Evolutionary conservation across 2,329 filamentous ascomycete genomes (phyloP).

Genomic region (Cadophora malorum): DNA sequence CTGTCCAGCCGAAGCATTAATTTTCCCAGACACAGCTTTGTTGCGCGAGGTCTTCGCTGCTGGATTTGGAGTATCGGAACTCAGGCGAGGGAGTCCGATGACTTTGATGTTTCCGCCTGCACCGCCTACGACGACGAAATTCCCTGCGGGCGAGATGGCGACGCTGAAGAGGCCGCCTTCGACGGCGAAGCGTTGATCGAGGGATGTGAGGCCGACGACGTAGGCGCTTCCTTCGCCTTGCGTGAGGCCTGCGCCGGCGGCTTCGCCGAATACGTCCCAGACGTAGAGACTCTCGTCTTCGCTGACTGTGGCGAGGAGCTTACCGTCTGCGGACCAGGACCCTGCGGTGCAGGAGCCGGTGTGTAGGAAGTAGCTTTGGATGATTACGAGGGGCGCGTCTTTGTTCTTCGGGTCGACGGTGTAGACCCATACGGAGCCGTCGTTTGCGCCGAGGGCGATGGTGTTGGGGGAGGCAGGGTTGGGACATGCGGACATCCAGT

Average conservation of each 20-base stretch:
- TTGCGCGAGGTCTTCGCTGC: constrained; percentile 40
- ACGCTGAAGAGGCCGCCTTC: constrained; percentile 92
- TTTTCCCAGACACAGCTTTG: constrained; percentile 47
- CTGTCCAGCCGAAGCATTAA: constrained; percentile 53
- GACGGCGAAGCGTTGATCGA: constrained; percentile 89
- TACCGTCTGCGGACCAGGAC: constrained; percentile 87
- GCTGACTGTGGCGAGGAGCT: constrained; percentile 83
- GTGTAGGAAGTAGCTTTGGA: constrained; percentile 93
- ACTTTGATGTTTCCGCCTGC: constrained; percentile 86
- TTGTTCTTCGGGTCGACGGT: constrained; percentile 74
- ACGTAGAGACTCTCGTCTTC: constrained; percentile 91
- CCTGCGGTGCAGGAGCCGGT: constrained; percentile 86
- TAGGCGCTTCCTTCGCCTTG: constrained; percentile 63
- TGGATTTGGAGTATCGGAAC: constrained; percentile 40
- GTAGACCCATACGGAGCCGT: constrained; percentile 97
- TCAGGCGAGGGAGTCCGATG: constrained; percentile 75
- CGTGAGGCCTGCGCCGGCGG: constrained; percentile 58
- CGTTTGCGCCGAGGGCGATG: constrained; percentile 84
- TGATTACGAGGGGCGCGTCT: constrained; percentile 72
- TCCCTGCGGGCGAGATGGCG: constrained; percentile 79
- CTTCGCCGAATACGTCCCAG: constrained; percentile 66
- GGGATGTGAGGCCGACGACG: constrained; percentile 76
- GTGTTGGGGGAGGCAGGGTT: constrained; percentile 75
- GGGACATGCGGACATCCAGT: constrained; percentile 84
- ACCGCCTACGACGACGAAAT: constrained; percentile 85